Conservation (phyloP, 176 grass and related monocot genomes). For the Cocos nucifera region DNA sequence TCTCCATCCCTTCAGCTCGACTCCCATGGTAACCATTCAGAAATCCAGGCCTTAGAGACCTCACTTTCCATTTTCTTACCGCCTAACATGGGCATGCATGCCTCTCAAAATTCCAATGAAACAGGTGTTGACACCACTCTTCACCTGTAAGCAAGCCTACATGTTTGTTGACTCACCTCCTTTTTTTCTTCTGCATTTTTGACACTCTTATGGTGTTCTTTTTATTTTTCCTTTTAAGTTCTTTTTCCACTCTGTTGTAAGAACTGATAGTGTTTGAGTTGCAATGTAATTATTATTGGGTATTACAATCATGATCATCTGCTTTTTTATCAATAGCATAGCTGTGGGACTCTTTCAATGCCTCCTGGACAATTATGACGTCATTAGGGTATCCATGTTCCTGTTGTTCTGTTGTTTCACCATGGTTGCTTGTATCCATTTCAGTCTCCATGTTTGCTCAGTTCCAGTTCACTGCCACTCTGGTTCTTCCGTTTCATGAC, state of each 20-base stretch:
- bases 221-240: slow-evolving; percentile 1
- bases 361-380: slow-evolving; percentile 5
- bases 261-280: slow-evolving; percentile 16
- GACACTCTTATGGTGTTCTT: slow-evolving; percentile 24
- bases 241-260: slow-evolving; percentile 26
- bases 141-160: slow-evolving; percentile 44
- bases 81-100: slow-evolving; percentile 28
- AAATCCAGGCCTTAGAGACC: slow-evolving; percentile 20
- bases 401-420: slow-evolving; percentile 11
- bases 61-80: slow-evolving; percentile 31
- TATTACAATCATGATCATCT: slow-evolving; percentile 33
- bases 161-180: slow-evolving; percentile 21
- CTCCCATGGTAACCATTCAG: slow-evolving; percentile 9
- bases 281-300: slow-evolving; percentile 51
- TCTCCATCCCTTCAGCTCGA: slow-evolving; percentile 21
- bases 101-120: slow-evolving; percentile 15
- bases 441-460: slow-evolving; percentile 3
- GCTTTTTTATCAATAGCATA: slow-evolving; percentile 20
- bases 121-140: slow-evolving; percentile 72
- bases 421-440: not conserved
- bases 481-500: slow-evolving; percentile 64
- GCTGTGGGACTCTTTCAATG: not conserved
- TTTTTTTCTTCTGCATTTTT: slow-evolving; percentile 20
- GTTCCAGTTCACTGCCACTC: slow-evolving; percentile 3
- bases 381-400: slow-evolving; percentile 45